These are phyloP conservation scores for Paramecium pentaurelia DNA, from an alignment of 73 alveolate genomes.

Conservation along the genomic window DNA sequence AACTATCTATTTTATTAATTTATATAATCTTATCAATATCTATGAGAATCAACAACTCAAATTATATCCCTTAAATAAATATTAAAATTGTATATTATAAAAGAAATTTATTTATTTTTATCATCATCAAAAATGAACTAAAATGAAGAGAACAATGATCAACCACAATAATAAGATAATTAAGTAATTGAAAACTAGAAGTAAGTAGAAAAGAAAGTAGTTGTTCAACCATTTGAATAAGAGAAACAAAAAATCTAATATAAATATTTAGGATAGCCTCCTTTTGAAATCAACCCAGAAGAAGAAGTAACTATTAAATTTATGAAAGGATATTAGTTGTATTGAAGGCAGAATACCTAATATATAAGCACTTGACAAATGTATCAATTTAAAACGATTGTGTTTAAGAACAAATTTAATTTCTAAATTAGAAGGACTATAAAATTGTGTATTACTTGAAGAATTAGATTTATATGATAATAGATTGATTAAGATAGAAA, in stretches of 20 bases:
- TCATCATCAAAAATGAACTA: not conserved
- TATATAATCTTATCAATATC: too few relatives aligned
- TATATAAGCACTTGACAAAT: slow-evolving; percentile 57
- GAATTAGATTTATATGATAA: slow-evolving; percentile 96
- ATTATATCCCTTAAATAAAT: too few relatives aligned
- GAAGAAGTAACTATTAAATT: not conserved
- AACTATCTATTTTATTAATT: too few relatives aligned
- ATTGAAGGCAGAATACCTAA: slow-evolving; percentile 67
- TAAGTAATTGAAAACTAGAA: not conserved
- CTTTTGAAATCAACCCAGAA: not conserved
- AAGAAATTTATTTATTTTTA: too few relatives aligned
- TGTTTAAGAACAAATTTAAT: slow-evolving; percentile 93
- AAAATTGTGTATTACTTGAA: slow-evolving; percentile 70
- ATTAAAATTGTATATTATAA: too few relatives aligned
- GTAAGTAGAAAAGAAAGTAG: not conserved
- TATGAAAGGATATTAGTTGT: slow-evolving; percentile 65
- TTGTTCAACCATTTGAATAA: not conserved
- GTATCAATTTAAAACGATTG: slow-evolving; percentile 70
- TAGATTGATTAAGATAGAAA: slow-evolving; percentile 88
- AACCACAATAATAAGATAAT: not conserved
- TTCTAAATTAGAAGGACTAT: slow-evolving; percentile 85
- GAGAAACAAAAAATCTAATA: not conserved
- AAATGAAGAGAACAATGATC: not conserved
- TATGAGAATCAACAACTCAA: too few relatives aligned
- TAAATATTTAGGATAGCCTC: not conserved